A percentile compares a stretch with the other conserved stretches of the same genome.
Evolutionary conservation across 345 rosid species (phyloP).

Genomic region (Tarenaya hassleriana): DNA sequence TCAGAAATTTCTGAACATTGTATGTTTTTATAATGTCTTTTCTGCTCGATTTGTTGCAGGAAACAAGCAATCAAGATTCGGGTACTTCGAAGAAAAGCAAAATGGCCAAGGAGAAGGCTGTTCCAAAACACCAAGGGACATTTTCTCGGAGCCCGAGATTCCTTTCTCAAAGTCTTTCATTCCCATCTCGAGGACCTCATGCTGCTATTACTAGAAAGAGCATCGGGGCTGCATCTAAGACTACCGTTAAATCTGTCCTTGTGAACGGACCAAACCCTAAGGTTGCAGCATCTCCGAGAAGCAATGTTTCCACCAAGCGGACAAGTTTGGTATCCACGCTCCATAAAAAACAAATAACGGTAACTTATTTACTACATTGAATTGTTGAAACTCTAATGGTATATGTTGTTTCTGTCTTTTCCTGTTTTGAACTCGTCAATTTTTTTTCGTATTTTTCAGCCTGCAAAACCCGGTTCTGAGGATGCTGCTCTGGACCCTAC

Average conservation of each 20-base stretch:
- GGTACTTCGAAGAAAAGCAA: conserved; percentile 36
- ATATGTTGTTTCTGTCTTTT: not conserved
- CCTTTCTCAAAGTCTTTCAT: conserved; percentile 68
- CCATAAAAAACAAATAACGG: conserved; percentile 33
- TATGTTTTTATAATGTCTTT: conserved; percentile 4
- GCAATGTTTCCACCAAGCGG: conserved; percentile 29
- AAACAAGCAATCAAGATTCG: conserved; percentile 22
- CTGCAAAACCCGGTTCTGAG: conserved; percentile 34
- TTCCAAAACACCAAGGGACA: conserved; percentile 35
- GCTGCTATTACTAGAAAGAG: conserved; percentile 49
- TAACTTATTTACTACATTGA: conserved; percentile 22
- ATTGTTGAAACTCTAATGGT: not conserved
- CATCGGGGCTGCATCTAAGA: conserved; percentile 33
- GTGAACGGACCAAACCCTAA: conserved; percentile 22
- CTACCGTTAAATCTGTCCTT: conserved; percentile 29
- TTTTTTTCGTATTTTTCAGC: conserved; percentile 32
- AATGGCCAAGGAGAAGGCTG: conserved; percentile 44
- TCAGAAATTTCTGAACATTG: conserved; percentile 6
- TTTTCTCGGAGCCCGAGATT: conserved; percentile 38
- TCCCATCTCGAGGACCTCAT: conserved; percentile 46
- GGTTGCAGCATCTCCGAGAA: too few relatives aligned
- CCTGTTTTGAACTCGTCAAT: too few relatives aligned
- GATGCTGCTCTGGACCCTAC: conserved; percentile 32
- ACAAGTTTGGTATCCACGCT: conserved; percentile 31
- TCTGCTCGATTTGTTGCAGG: conserved; percentile 35